These are phyloP conservation scores for Leucocoprinus leucothites DNA, from an alignment of 768 basidiomycete species.

Conservation along the genomic window DNA sequence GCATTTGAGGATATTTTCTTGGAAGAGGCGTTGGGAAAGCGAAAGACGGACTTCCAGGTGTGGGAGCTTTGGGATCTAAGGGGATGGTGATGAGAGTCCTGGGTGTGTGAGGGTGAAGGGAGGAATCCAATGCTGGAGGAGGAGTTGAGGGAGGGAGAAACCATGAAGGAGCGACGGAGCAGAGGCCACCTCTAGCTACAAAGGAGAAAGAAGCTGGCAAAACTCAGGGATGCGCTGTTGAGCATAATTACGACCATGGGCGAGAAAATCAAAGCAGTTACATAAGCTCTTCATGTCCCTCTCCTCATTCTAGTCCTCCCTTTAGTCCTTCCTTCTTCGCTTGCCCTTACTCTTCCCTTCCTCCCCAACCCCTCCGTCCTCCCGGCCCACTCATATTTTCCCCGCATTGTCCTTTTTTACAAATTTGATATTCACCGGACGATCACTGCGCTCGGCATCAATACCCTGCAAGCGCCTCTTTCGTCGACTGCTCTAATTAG, in stretches of 20 bases:
- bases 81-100: slow-evolving; percentile 25
- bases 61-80: slow-evolving; percentile 29
- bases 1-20: slow-evolving; percentile 49
- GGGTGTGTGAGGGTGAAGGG: slow-evolving; percentile 16
- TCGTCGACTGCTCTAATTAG: background rate
- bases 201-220: slow-evolving; percentile 16
- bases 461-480: background rate
- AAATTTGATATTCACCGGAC: background rate
- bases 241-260: slow-evolving; percentile 21
- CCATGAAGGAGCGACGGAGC: slow-evolving; percentile 20
- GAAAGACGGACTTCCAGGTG: slow-evolving; percentile 75
- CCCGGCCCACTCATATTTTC: too few species aligned
- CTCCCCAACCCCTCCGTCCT: too few species aligned
- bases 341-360: background rate
- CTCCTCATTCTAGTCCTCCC: background rate
- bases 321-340: background rate
- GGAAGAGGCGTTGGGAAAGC: slow-evolving; percentile 60
- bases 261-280: slow-evolving; percentile 25
- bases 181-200: slow-evolving; percentile 14
- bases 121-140: slow-evolving; percentile 20
- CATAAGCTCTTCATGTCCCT: slow-evolving; percentile 21
- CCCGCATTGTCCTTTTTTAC: background rate
- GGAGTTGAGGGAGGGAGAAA: slow-evolving; percentile 21
- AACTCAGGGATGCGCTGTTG: slow-evolving; percentile 20
- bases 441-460: background rate